phyloP scores from a whole-genome alignment of 2,329 filamentous ascomycete species.

The Dryadomyces quercus-mongolicae region DNA sequence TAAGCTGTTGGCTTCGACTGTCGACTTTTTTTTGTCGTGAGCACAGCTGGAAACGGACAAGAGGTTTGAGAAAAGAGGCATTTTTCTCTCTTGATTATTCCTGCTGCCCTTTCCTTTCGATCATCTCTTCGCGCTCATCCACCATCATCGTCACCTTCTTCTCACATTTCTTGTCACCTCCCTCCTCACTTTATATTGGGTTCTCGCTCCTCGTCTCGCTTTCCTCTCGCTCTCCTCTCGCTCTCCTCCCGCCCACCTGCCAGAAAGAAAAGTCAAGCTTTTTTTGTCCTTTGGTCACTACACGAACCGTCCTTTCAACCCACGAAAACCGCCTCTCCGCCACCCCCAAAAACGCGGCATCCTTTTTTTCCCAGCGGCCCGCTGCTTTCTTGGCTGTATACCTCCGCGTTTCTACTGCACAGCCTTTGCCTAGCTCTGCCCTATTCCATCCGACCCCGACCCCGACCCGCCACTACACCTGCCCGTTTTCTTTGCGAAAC shows the following conservation, averaged over 20 bases:
- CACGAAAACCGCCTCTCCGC: neutral
- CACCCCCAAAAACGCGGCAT: neutral
- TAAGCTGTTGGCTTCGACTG: neutral
- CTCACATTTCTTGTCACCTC: too few relatives aligned
- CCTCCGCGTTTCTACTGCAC: neutral
- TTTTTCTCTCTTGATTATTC: neutral
- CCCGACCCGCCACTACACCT: slow-evolving; percentile 56
- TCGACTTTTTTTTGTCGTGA: neutral
- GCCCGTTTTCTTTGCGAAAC: slow-evolving; percentile 87
- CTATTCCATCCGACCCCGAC: neutral
- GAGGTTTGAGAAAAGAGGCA: slow-evolving; percentile 7
- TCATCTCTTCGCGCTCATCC: slow-evolving; percentile 1
- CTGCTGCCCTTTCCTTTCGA: neutral
- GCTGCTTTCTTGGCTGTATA: neutral
- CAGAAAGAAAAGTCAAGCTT: neutral
- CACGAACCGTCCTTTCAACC: slow-evolving; percentile 2
- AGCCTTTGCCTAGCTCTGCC: slow-evolving; percentile 12
- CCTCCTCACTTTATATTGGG: neutral
- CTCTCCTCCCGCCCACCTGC: neutral
- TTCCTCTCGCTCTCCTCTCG: neutral
- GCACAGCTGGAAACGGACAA: neutral
- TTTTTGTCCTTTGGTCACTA: slow-evolving; percentile 5
- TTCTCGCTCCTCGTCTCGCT: neutral
- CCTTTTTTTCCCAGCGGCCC: too few relatives aligned
- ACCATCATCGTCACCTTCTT: neutral